Conservation (phyloP, 1,284 basidiomycete species). For the Apiotrichum sp. region DNA sequence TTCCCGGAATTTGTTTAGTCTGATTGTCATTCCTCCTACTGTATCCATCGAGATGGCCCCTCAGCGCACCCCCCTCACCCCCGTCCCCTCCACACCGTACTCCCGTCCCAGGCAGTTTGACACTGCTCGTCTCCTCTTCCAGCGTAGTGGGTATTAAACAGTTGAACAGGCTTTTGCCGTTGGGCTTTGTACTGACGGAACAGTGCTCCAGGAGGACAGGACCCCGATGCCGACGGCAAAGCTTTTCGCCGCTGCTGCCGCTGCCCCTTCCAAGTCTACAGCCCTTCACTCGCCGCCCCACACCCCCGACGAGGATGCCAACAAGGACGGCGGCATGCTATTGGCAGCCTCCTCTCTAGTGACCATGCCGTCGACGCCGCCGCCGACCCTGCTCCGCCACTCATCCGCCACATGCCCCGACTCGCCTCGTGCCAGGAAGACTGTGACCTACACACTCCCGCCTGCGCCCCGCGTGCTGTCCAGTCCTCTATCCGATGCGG, state of each 20-base stretch:
- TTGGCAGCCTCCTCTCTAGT: neutral
- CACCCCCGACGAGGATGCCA: neutral
- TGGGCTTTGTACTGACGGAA: neutral
- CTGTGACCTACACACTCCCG: neutral
- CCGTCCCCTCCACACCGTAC: neutral
- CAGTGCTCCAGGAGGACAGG: neutral
- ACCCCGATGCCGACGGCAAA: neutral
- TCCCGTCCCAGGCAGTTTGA: neutral
- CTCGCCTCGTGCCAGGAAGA: neutral
- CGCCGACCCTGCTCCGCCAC: neutral
- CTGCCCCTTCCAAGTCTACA: neutral
- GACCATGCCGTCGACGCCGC: neutral
- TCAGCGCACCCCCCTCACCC: neutral
- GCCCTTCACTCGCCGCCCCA: neutral
- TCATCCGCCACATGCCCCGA: neutral
- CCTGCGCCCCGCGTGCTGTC: neutral
- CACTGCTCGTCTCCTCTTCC: constrained; percentile 1
- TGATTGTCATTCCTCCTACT: too few relatives aligned
- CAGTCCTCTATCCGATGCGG: neutral
- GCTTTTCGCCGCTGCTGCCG: neutral
- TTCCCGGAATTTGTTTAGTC: too few relatives aligned
- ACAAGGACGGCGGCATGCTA: neutral
- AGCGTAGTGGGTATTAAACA: neutral
- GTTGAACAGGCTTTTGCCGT: neutral
- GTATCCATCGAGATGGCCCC: neutral